phyloP scores from a whole-genome alignment of 768 basidiomycete species.

The Rhizopogon vinicolor region DNA sequence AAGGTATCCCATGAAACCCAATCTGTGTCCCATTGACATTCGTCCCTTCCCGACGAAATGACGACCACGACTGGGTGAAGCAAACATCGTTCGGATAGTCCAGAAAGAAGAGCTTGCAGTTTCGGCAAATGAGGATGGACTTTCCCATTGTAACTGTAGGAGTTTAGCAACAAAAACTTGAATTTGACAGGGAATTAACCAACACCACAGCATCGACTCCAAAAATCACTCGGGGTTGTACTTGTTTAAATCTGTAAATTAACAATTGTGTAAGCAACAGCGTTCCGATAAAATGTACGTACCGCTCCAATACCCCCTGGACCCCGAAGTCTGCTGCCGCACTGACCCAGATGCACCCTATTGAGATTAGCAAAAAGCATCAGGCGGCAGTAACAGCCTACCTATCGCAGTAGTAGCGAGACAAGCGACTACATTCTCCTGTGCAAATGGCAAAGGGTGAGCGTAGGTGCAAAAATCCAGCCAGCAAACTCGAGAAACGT shows the following conservation, averaged over 20 bases:
- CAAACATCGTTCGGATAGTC: conserved; percentile 36
- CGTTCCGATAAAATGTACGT: conserved; percentile 9
- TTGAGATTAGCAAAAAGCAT: not conserved
- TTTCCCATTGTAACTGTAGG: conserved; percentile 62
- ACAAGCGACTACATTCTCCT: conserved; percentile 69
- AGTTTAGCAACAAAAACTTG: not conserved
- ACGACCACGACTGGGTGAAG: conserved; percentile 50
- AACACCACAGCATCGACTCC: conserved; percentile 70
- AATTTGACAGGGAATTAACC: conserved; percentile 16
- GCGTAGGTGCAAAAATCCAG: conserved; percentile 5
- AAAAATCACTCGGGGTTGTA: conserved; percentile 68
- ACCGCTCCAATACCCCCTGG: conserved; percentile 73
- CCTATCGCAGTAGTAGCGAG: conserved; percentile 67
- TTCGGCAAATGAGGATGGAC: conserved; percentile 65
- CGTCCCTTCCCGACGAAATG: conserved; percentile 38
- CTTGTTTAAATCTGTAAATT: conserved; percentile 63
- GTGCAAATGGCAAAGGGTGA: not conserved
- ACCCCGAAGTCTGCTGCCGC: conserved; percentile 83
- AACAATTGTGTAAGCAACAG: conserved; percentile 5
- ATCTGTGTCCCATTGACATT: conserved; percentile 25
- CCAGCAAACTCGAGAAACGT: conserved; percentile 1
- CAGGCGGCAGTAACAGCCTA: conserved; percentile 2
- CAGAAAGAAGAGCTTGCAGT: conserved; percentile 50
- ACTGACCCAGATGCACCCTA: conserved; percentile 75
- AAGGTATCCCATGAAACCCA: conserved; percentile 56